Base-by-base conservation (phyloP, 1,139 yeast species). In the Suhomyces bribrorum region DNA sequence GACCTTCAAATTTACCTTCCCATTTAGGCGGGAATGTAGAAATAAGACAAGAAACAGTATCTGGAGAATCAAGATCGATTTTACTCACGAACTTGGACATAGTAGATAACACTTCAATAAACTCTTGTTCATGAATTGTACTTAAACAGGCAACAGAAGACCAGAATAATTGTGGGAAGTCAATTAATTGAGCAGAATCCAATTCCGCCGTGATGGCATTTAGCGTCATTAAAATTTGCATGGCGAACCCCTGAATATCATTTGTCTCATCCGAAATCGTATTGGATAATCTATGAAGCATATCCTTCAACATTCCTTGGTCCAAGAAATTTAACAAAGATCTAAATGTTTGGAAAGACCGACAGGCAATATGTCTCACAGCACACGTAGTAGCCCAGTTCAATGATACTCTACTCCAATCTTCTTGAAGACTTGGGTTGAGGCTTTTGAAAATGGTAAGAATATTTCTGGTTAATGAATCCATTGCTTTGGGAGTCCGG, bases 331-430 rank as follows among this genome's bases (percentile, higher is more conserved):
- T 77, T 12, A 89, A 65, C 37, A 92, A 63, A 4, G 95, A 86
- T 34, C 99, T 71, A 63, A 90, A 92, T 0, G 89, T 75, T 58
- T 94, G 98, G 61, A 94, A 92, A 0, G 97, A 89, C 23, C 98
- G 77, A 52, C 98, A 92, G 0, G 99, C 98, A 54, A 92, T 79
- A 58, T 94, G 99, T 53, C 97, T 76, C 0, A 92, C 98, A 2
- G 97, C 95, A 66, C 98, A 92, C 1, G 96, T 83, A 0, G 98
- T 92, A 0, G 98, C 97, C 98, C 98, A 94, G 26, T 75, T 74
- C 32, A 94, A 69, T 0, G 97, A 87, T 2, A 80, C 81, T 33
- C 84, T 68, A 36, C 95, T 84, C 98, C 98, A 88, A 38, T 83
- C 84, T 35, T 77, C 77, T 52, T 84, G 94, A 18, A 90, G 65